Evolutionary conservation across 371 early-diverging fungal genomes (phyloP).

Genomic region (Coelomomyces lativittatus): DNA sequence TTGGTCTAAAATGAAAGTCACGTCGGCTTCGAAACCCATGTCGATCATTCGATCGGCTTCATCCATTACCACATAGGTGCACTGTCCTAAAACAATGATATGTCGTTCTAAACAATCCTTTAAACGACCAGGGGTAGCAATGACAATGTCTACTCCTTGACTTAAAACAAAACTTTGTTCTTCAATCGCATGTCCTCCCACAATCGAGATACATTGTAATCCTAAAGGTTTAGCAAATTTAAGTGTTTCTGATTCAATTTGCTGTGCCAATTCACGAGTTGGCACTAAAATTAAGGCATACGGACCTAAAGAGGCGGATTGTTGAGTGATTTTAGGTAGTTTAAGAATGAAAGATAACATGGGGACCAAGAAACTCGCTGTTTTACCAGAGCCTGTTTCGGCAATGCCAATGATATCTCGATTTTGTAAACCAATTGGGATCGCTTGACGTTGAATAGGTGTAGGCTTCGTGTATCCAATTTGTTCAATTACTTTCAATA

Average conservation of each 20-base stretch:
- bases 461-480: slow-evolving; percentile 87
- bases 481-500: slow-evolving; percentile 49
- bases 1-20: slow-evolving; percentile 80
- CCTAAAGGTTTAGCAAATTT: slow-evolving; percentile 69
- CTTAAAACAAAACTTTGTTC: slow-evolving; percentile 67
- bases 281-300: slow-evolving; percentile 86
- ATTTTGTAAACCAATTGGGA: slow-evolving; percentile 78
- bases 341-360: slow-evolving; percentile 72
- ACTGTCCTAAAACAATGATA: slow-evolving; percentile 62
- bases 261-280: slow-evolving; percentile 87
- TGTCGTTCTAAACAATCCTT: slow-evolving; percentile 68
- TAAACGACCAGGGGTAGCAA: slow-evolving; percentile 93
- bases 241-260: slow-evolving; percentile 70
- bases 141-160: slow-evolving; percentile 78
- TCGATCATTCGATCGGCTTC: slow-evolving; percentile 98
- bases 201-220: slow-evolving; percentile 67
- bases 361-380: slow-evolving; percentile 89
- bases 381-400: slow-evolving; percentile 96
- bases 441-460: slow-evolving; percentile 93
- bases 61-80: slow-evolving; percentile 86
- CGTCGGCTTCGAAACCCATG: slow-evolving; percentile 88
- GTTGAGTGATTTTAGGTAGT: slow-evolving; percentile 51
- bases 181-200: slow-evolving; percentile 79
- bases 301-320: slow-evolving; percentile 64
- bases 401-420: slow-evolving; percentile 95